These are phyloP conservation scores for Aspergillus sp. DNA, from an alignment of 2,329 filamentous ascomycete species.

Conservation along the genomic window DNA sequence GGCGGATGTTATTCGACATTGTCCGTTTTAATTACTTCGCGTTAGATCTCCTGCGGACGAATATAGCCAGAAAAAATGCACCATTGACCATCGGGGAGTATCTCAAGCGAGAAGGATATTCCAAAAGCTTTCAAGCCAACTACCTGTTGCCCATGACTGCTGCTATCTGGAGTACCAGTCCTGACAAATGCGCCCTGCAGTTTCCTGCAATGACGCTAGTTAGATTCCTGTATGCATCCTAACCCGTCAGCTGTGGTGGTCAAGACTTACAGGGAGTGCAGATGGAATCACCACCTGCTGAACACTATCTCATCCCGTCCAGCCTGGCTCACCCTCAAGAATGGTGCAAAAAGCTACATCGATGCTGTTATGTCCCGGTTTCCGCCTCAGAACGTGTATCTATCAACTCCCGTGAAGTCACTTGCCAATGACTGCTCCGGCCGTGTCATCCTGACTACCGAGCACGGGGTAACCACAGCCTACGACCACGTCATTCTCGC, in stretches of 20 bases:
- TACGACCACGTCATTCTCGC: conserved; percentile 8
- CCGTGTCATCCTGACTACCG: neutral
- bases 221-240: neutral
- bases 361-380: neutral
- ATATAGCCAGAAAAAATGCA: neutral
- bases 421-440: neutral
- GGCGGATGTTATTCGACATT: conserved; percentile 8
- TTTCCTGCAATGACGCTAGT: conserved; percentile 4
- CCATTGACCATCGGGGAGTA: conserved; percentile 5
- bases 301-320: neutral
- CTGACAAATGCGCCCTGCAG: conserved; percentile 4
- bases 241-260: neutral
- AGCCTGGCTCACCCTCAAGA: conserved; percentile 1
- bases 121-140: conserved; percentile 1
- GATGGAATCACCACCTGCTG: conserved; percentile 5
- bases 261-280: neutral
- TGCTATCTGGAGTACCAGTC: conserved; percentile 8
- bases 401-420: neutral
- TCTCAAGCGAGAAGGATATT: conserved; percentile 3
- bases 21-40: conserved; percentile 6
- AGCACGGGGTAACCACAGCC: neutral
- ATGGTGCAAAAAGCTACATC: conserved; percentile 7
- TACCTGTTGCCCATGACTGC: conserved; percentile 8
- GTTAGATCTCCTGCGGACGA: neutral
- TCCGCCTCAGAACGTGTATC: neutral